Evolutionary conservation across 176 grass and related monocot species (phyloP), one percentile per base, ranked within the genome.

Genomic region (Leersia perrieri): DNA sequence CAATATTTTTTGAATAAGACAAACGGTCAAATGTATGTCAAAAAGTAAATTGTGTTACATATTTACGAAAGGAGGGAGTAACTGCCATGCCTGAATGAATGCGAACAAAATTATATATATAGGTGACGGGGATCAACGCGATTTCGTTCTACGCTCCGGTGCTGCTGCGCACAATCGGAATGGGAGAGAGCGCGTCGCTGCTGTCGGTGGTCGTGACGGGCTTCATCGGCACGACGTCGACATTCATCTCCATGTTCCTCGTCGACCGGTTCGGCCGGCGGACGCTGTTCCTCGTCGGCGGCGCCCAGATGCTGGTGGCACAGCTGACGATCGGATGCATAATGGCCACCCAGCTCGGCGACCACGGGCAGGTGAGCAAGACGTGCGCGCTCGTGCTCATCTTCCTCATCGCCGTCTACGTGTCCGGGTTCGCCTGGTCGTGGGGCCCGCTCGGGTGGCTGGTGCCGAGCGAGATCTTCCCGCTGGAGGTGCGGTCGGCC

Each of bases 121-220:
- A 42, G 66, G 81, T 88, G 77, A 91, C 89, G 0, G 92, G 89
- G 49, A 89, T 94, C 60, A 89, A 89, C 35, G 72, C 80, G 2
- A 94, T 89, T 29, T 86, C 89, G 9, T 91, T 94, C 82, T 94
- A 94, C 79, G 82, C 92, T 29, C 92, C 92, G 32, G 70, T 87
- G 53, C 90, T 94, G 49, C 90, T 91, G 10, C 83, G 89, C 26
- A 85, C 64, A 5, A 87, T 89, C 53, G 89, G 89, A 40, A 78
- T 94, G 72, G 84, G 77, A 11, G 92, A 94, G 83, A 87, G 89
- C 84, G 80, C 89, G 58, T 86, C 93, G 11, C 84, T 95, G 1
- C 62, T 90, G 5, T 90, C 82, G 20, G 49, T 89, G 0, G 87
- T 80, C 14, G 73, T 92, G 34, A 88, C 78, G 2, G 84, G 89